phyloP scores from a whole-genome alignment of 371 early-diverging fungal species.

The Batkoa obscura region DNA sequence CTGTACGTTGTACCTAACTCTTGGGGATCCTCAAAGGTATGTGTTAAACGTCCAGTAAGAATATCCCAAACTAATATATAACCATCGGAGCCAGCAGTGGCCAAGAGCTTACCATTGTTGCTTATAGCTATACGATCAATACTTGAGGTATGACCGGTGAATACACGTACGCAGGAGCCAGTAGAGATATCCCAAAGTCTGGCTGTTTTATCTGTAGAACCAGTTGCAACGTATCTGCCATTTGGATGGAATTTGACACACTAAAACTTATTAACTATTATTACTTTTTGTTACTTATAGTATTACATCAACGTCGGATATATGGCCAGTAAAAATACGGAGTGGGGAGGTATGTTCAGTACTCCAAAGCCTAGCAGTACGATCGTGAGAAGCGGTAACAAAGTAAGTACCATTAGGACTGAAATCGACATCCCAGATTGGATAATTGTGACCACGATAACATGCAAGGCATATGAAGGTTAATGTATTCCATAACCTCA shows the following conservation, averaged over 20 bases:
- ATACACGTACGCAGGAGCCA: conserved; percentile 83
- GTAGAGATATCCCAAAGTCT: conserved; percentile 92
- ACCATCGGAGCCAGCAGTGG: conserved; percentile 79
- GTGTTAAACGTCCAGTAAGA: conserved; percentile 64
- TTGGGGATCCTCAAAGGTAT: conserved; percentile 44
- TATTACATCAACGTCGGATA: conserved; percentile 91
- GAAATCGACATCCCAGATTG: conserved; percentile 92
- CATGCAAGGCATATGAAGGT: conserved; percentile 74
- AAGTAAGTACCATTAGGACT: conserved; percentile 88
- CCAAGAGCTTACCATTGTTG: conserved; percentile 85
- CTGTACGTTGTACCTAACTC: conserved; percentile 79
- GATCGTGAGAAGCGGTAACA: conserved; percentile 92
- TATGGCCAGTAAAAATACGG: conserved; percentile 94
- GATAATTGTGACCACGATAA: conserved; percentile 96
- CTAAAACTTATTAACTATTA: conserved; percentile 15
- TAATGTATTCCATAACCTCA: conserved; percentile 90
- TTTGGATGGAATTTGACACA: conserved; percentile 97
- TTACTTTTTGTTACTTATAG: not conserved
- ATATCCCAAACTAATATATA: conserved; percentile 92
- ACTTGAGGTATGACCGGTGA: conserved; percentile 79
- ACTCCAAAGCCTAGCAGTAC: conserved; percentile 93
- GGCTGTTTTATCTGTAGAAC: conserved; percentile 85
- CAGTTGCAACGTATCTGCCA: conserved; percentile 89
- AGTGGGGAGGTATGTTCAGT: conserved; percentile 88
- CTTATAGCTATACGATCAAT: conserved; percentile 81